Evolutionary conservation across 1,139 yeast genomes (phyloP).

Genomic region (Hemisphaericaspora xylanilytica): DNA sequence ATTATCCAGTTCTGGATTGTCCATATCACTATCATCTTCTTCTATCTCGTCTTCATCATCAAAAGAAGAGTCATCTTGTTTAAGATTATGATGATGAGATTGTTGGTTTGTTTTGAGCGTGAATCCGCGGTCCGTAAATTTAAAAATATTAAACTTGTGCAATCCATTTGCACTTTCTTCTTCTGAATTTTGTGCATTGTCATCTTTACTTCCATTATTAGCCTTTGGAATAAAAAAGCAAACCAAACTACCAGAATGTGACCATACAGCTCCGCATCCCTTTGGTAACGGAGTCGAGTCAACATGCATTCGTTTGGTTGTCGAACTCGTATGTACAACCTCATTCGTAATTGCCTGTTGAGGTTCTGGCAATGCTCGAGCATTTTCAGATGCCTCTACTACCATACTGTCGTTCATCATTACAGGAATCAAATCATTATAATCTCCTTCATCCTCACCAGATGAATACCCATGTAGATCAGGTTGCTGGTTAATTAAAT

Average conservation of each 20-base stretch:
- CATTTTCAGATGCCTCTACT: background rate
- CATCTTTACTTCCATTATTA: slow-evolving; percentile 13
- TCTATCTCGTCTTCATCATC: slow-evolving; percentile 15
- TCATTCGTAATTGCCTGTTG: background rate
- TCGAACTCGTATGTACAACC: background rate
- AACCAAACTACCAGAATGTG: slow-evolving; percentile 71
- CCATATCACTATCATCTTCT: slow-evolving; percentile 17
- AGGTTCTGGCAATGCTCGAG: slow-evolving; percentile 1
- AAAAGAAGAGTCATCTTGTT: slow-evolving; percentile 12
- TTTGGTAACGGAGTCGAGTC: slow-evolving; percentile 91
- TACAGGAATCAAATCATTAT: slow-evolving; percentile 29
- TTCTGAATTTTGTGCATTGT: slow-evolving; percentile 27
- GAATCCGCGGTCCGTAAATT: slow-evolving; percentile 41
- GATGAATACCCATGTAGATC: slow-evolving; percentile 22
- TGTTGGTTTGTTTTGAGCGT: slow-evolving; percentile 21
- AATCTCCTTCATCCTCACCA: slow-evolving; percentile 28
- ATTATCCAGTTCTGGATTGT: slow-evolving; percentile 16
- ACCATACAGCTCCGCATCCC: slow-evolving; percentile 92
- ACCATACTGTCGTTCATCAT: slow-evolving; percentile 11
- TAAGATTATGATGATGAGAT: slow-evolving; percentile 16
- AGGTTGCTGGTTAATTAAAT: slow-evolving; percentile 40
- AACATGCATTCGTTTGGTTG: slow-evolving; percentile 22
- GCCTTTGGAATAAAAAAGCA: slow-evolving; percentile 74
- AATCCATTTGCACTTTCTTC: slow-evolving; percentile 17
- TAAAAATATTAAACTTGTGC: slow-evolving; percentile 37